A percentile compares a stretch with the other conserved stretches of the same genome.
Conservation (phyloP, 345 rosid genomes). For the Alliaria petiolata region DNA sequence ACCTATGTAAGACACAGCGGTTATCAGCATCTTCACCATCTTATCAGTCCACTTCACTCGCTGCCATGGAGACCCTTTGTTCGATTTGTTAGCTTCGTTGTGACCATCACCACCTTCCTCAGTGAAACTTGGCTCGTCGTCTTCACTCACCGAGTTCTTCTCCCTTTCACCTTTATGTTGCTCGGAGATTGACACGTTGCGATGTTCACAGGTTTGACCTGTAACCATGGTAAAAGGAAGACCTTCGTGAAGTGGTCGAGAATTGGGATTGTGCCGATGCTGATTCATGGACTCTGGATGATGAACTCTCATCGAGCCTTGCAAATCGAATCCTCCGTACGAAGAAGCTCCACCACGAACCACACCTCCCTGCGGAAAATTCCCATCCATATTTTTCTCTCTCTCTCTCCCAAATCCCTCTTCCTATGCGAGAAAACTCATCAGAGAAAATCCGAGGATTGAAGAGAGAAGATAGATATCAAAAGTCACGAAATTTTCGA, state of each 20-base stretch:
- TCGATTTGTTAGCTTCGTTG: conserved; percentile 46
- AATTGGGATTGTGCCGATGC: conserved; percentile 42
- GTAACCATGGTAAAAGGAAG: conserved; percentile 74
- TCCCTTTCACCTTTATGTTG: conserved; percentile 56
- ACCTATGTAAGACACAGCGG: conserved; percentile 82
- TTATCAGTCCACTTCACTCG: conserved; percentile 94
- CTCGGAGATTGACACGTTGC: conserved; percentile 36
- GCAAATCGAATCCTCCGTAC: conserved; percentile 71
- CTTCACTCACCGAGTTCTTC: conserved; percentile 68
- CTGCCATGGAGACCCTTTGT: conserved; percentile 82
- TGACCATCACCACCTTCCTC: conserved; percentile 70
- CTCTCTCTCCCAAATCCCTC: no score
- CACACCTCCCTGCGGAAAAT: conserved; percentile 65
- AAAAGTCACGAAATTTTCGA: no score
- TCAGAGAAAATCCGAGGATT: no score
- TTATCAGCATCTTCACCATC: conserved; percentile 88
- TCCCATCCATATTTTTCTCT: conserved; percentile 77
- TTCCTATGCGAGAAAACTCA: background rate
- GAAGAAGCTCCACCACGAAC: conserved; percentile 56
- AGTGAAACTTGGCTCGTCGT: conserved; percentile 72
- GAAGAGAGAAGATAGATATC: no score
- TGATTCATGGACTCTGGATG: conserved; percentile 53
- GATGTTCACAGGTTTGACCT: conserved; percentile 55
- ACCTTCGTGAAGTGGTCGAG: conserved; percentile 54
- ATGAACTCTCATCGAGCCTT: conserved; percentile 59